Evolutionary conservation across 306 rosid genomes (phyloP).

Genomic region (Luffa aegyptiaca): DNA sequence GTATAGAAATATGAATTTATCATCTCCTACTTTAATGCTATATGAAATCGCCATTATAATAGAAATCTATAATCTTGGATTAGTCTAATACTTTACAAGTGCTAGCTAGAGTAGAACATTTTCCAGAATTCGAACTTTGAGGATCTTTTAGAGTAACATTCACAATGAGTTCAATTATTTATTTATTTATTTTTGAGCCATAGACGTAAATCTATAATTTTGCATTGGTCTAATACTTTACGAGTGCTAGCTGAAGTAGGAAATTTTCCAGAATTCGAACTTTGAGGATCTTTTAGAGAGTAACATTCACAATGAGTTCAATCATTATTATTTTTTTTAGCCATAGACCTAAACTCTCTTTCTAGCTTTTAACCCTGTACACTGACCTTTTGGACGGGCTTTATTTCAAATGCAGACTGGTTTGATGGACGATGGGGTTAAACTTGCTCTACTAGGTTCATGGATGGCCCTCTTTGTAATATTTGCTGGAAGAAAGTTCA

Average conservation of each 20-base stretch:
- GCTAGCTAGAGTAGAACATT: not conserved
- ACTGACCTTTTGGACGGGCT: constrained; percentile 6
- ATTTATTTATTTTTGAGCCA: not conserved
- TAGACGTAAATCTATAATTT: not conserved
- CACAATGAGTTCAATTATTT: not conserved
- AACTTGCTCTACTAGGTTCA: constrained; percentile 48
- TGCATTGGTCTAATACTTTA: not conserved
- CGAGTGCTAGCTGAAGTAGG: not conserved
- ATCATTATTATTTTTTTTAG: not conserved
- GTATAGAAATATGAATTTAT: not conserved
- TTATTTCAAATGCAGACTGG: constrained; percentile 44
- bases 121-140: not conserved
- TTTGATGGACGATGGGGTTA: constrained; percentile 69
- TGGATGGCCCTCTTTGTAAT: constrained; percentile 70
- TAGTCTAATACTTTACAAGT: not conserved
- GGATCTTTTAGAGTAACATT: not conserved
- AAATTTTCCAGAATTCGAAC: not conserved
- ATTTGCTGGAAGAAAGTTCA: constrained; percentile 87
- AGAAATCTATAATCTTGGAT: not conserved
- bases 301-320: not conserved
- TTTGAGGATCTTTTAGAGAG: not conserved
- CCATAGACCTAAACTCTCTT: not conserved
- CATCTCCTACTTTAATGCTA: not conserved
- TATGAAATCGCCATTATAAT: not conserved
- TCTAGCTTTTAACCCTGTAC: not conserved